Conservation (phyloP, 208 protist species). For the Leishmania guyanensis region DNA sequence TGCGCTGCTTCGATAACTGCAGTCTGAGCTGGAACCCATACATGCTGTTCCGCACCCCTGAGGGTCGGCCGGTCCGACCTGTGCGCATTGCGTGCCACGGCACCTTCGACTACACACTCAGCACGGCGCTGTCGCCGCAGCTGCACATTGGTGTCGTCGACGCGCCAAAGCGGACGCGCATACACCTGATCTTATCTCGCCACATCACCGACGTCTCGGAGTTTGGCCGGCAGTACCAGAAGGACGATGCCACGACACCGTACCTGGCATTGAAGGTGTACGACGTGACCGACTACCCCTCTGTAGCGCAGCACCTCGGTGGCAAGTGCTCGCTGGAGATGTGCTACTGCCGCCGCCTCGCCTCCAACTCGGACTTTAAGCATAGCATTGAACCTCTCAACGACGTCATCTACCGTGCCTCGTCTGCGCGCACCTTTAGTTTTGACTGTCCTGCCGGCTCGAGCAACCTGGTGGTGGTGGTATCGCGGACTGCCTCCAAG, state of each 20-base stretch:
- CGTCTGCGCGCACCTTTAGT: conserved; percentile 66
- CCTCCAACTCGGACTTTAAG: conserved; percentile 58
- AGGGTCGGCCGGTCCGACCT: conserved; percentile 56
- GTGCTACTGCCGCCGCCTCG: conserved; percentile 77
- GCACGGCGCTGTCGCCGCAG: conserved; percentile 69
- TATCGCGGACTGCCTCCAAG: conserved; percentile 49
- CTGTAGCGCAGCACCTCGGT: conserved; percentile 70
- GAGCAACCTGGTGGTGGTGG: conserved; percentile 67
- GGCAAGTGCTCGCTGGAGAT: conserved; percentile 62
- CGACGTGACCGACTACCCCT: conserved; percentile 72
- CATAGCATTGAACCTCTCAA: conserved; percentile 56
- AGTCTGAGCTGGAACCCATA: conserved; percentile 91
- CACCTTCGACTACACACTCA: conserved; percentile 43
- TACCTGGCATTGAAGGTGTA: conserved; percentile 76
- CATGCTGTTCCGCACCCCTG: conserved; percentile 66
- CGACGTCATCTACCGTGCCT: conserved; percentile 62
- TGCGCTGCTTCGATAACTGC: conserved; percentile 62
- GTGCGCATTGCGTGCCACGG: conserved; percentile 77
- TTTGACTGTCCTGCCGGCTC: conserved; percentile 83
- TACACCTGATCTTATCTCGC: conserved; percentile 84
- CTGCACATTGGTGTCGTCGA: conserved; percentile 78
- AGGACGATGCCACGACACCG: conserved; percentile 48
- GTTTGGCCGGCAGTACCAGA: conserved; percentile 70
- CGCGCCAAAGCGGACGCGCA: conserved; percentile 56
- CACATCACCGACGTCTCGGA: conserved; percentile 71